Evolutionary conservation across 208 protist species (phyloP), one percentile per base, ranked within the genome.

Genomic region (Crithidia thermophila): DNA sequence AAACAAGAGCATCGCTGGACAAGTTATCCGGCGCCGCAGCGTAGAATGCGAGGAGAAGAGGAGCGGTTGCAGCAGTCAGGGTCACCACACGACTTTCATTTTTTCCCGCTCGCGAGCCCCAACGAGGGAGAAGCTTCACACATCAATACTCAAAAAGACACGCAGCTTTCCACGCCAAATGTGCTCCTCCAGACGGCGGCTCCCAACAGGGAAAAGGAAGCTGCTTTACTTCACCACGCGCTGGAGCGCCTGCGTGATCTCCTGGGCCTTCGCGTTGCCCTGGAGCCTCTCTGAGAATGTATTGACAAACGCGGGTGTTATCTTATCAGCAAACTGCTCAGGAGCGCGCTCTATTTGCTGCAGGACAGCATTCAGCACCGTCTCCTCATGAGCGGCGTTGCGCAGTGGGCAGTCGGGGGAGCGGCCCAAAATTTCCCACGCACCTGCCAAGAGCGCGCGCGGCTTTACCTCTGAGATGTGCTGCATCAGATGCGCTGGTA

Each of bases 371-470:
- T 37, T 50, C 36, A 80, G 53, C 25, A 94, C 23, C 0, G 77
- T 77, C 21, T 67, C 63, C 47, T 92, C 81, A 57, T 79, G 83
- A 5, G 56, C 59, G 1, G 46, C 63, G 59, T 91, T 88, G 49
- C 81, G 77, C 33, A 73, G 55, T 6, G 52, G 34, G 57, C 79
- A 86, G 39, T 68, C 67, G 31, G 66, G 55, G 20, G 74, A 31
- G n/a, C 59, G 57, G 3, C 47, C 40, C 16, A 61, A 75, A 52
- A 90, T 83, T 23, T 13, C 28, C 51, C 45, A 25, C 5, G 76
- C 67, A 2, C 64, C 69, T n/a, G 47, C 47, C 25, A 92, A 60
- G 16, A 85, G 28, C 23, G 79, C 58, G 23, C 63, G 57, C 31
- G 78, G 75, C 11, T 39, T n/a, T 3, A 77, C 71, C 16, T 71